Evolutionary conservation across 495 filamentous ascomycete species (phyloP).

Genomic region (Xylaria castorea): DNA sequence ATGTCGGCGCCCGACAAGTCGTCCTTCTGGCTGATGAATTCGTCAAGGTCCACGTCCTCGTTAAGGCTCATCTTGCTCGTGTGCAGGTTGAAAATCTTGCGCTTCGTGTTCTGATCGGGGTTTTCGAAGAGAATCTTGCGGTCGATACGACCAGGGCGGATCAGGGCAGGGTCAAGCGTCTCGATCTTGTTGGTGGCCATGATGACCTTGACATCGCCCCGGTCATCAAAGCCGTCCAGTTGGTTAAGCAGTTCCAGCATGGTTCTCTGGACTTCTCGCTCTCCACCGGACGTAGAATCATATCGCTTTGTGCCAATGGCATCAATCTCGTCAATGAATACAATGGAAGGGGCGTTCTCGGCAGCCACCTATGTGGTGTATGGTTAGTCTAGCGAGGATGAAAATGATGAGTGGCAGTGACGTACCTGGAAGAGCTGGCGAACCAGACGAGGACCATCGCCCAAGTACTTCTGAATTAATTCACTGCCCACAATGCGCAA

Average conservation of each 20-base stretch:
- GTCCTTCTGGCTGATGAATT: conserved; percentile 98
- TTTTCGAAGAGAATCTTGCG: conserved; percentile 99
- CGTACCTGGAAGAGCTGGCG: conserved; percentile 92
- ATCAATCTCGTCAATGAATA: conserved; percentile 99
- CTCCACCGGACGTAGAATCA: conserved; percentile 94
- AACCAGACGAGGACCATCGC: conserved; percentile 92
- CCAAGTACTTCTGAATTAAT: conserved; percentile 98
- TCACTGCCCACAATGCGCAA: conserved; percentile 97
- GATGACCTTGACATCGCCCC: conserved; percentile 98
- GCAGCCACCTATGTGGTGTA: conserved; percentile 70
- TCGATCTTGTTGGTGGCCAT: conserved; percentile 99
- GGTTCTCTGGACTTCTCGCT: conserved; percentile 96
- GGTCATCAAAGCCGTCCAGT: conserved; percentile 97
- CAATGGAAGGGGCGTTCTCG: conserved; percentile 95
- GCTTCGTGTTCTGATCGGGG: conserved; percentile 98
- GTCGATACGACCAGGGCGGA: conserved; percentile 97
- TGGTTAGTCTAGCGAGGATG: conserved; percentile 17
- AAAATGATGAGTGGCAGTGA: not conserved
- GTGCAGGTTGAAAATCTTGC: conserved; percentile 99
- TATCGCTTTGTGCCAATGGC: conserved; percentile 99
- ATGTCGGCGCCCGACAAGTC: conserved; percentile 98
- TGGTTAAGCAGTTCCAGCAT: conserved; percentile 99
- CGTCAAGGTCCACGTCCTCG: conserved; percentile 94
- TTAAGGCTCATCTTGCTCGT: conserved; percentile 98
- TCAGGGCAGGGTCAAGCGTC: conserved; percentile 93